A percentile compares a stretch with the other conserved stretches of the same genome.
Conservation (phyloP, 2,329 filamentous ascomycete species). For the Pyrenophora graminea region DNA sequence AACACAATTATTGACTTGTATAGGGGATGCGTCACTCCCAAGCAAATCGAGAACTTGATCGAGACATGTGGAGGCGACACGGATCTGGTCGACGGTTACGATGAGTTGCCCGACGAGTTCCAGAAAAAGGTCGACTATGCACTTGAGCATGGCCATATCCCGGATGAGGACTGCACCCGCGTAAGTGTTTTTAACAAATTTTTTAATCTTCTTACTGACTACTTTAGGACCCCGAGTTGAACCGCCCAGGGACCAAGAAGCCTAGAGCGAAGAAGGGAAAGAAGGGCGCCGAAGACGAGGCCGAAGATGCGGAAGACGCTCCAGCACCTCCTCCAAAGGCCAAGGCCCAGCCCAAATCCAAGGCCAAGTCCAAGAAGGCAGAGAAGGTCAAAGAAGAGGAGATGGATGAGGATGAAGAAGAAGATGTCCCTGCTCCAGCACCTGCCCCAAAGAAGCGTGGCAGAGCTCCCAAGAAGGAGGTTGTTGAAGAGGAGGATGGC, state of each 20-base stretch:
- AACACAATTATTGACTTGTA: constrained; percentile 9
- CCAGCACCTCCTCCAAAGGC: constrained; percentile 36
- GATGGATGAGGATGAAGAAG: constrained; percentile 2
- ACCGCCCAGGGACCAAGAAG: constrained; percentile 66
- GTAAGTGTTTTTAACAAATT: constrained; percentile 57
- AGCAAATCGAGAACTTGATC: constrained; percentile 69
- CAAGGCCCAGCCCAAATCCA: constrained; percentile 12
- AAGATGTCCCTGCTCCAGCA: constrained; percentile 26
- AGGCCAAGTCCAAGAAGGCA: constrained; percentile 43
- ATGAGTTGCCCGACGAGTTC: constrained; percentile 70
- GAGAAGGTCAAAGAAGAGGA: constrained; percentile 32
- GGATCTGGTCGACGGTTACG: constrained; percentile 76
- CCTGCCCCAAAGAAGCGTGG: constrained; percentile 39
- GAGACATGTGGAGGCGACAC: constrained; percentile 62
- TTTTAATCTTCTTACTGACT: constrained; percentile 8
- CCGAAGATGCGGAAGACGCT: constrained; percentile 35
- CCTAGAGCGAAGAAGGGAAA: constrained; percentile 38
- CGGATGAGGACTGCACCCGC: constrained; percentile 84
- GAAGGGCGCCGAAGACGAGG: constrained; percentile 28
- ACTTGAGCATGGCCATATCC: constrained; percentile 77
- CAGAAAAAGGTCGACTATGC: constrained; percentile 76
- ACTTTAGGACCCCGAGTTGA: constrained; percentile 72
- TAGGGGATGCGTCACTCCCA: constrained; percentile 88
- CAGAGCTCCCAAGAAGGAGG: constrained; percentile 24
- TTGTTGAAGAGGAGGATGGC: constrained; percentile 22